Evolutionary conservation across 2,329 filamentous ascomycete genomes (phyloP), one percentile per base, ranked within the genome.

Genomic region (Colletotrichum navitas): DNA sequence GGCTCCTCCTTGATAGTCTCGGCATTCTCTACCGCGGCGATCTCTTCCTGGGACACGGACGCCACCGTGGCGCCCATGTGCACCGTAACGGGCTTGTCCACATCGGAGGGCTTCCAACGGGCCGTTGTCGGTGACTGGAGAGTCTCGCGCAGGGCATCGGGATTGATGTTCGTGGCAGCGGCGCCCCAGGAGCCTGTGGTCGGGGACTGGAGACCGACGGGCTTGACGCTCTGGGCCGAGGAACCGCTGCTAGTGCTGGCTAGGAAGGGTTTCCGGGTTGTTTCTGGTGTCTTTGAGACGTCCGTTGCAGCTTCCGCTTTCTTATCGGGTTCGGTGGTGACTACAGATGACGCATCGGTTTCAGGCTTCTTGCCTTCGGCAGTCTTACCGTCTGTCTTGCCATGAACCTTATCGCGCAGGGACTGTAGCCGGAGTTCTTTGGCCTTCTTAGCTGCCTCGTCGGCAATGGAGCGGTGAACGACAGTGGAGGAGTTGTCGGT

Each of bases 361-460:
- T 71, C 74, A 4, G 60, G 45, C 26, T 73, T 73, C 59, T 77
- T 63, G n/a, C 67, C 68, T 12, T 76, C 71, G 14, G 76, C 34
- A 73, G 55, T 32, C 64, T 73, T 32, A 69, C 73, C 21, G 21
- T 76, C 75, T 26, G 80, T 81, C 75, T 86, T 86, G 62, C 86
- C 86, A 73, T 89, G 79, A 6, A 88, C 87, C 79, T 89, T 89
- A 66, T 87, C 85, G 65, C 86, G 83, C 72, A 90, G 78, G 75
- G 79, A 83, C 73, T 88, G 84, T 73, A 90, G 83, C 66, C 85
- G 85, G 74, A 86, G 82, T 75, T 90, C 85, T 81, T 91, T 91
- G 61, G 90, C 90, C 80, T 88, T 91, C 76, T 86, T 82, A 0
- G 90, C 90, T 60, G 88, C 90, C 78, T 94, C 91, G 76, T 93